phyloP scores from a whole-genome alignment of 768 basidiomycete genomes.

The Rhodotorula diobovata region DNA sequence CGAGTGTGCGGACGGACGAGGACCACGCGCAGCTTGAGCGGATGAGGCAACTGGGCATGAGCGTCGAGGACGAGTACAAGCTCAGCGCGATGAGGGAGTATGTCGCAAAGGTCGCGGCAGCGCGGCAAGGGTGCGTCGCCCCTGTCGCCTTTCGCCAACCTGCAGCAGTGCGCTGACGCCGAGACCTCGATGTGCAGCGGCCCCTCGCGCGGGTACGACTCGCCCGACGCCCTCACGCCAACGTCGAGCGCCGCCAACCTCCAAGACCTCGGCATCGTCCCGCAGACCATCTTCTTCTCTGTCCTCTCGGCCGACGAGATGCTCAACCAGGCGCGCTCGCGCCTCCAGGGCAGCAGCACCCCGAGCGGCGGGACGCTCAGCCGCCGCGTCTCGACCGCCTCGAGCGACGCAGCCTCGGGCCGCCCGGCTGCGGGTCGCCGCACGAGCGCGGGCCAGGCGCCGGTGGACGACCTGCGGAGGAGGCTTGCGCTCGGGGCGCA shows the following conservation, averaged over 20 bases:
- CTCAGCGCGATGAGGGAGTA: slow-evolving; percentile 84
- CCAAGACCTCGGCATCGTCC: slow-evolving; percentile 41
- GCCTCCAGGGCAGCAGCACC: background rate
- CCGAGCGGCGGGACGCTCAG: background rate
- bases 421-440: background rate
- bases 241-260: slow-evolving; percentile 13
- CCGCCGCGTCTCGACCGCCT: slow-evolving; percentile 13
- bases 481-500: slow-evolving; percentile 23
- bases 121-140: slow-evolving; percentile 63
- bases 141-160: background rate
- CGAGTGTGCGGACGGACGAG: slow-evolving; percentile 57
- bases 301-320: slow-evolving; percentile 28
- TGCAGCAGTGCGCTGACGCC: too few species aligned
- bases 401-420: background rate
- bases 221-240: slow-evolving; percentile 4
- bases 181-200: slow-evolving; percentile 7
- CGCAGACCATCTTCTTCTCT: slow-evolving; percentile 44
- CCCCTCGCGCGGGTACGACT: slow-evolving; percentile 14
- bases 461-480: slow-evolving; percentile 32
- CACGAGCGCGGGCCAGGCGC: slow-evolving; percentile 14
- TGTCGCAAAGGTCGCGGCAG: slow-evolving; percentile 79
- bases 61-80: slow-evolving; percentile 71
- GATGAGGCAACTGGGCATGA: slow-evolving; percentile 84
- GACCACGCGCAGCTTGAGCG: slow-evolving; percentile 71
- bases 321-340: slow-evolving; percentile 3